Evolutionary conservation across 495 filamentous ascomycete genomes (phyloP), one percentile per base, ranked within the genome.

Genomic region (Eremomyces bilateralis): DNA sequence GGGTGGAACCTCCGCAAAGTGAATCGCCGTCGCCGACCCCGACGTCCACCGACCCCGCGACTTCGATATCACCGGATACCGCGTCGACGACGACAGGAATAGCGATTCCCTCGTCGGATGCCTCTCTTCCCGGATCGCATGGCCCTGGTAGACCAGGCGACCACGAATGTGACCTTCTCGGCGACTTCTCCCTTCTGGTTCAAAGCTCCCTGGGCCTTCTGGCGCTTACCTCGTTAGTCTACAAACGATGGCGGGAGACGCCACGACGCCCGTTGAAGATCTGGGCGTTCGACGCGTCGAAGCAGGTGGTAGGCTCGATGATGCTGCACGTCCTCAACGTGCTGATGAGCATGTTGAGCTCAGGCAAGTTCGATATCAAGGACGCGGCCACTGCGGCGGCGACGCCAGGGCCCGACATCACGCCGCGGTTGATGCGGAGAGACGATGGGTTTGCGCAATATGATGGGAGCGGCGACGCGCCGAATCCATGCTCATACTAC

Each of bases 401-500:
- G 13, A 6, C 24, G 6, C 8, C 8, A 8, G 6, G 8, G 6
- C 35, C 27, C 33, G 25, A 35, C 33, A 17, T 34, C 42, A 41
- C 17, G 43, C 37, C 25, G 35, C 21, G 8, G 27, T 11, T 15
- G 15, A 33, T 36, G 44, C 29, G 13, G 12, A 28, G 16, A 40
- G 40, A 32, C 13, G 8, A 6, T 13, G 31, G 39, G 25, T 36
- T 21, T 20, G 42, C 39, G 5, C 25, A 35, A 24, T 43, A 42
- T 29, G 60, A 57, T 17, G 70, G 60, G 22, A 51, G 8, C 6
- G 16, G 4, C 11, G 81, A 76, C 42, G 64, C 67, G 41, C 80
- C 88, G 15, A 97, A 97, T 47, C 88, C 88, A 11, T 97, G 88
- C 54, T 90, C 79, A 1, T 95, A 93, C 50, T 97, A 97, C 52